A percentile compares a stretch with the other conserved stretches of the same genome.
phyloP scores from a whole-genome alignment of 2,329 filamentous ascomycete genomes.

The Sporothrix globosa region DNA sequence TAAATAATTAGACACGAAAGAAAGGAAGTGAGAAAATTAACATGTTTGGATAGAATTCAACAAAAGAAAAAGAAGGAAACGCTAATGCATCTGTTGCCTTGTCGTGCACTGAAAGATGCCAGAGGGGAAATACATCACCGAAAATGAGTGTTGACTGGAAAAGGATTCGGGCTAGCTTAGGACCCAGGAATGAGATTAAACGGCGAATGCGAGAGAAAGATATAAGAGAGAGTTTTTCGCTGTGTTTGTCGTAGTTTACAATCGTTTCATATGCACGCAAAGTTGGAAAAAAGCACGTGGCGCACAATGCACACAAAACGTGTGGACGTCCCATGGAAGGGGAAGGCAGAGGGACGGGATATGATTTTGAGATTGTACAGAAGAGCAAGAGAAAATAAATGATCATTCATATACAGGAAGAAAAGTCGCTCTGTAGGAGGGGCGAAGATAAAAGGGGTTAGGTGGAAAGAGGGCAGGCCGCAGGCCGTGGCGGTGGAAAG shows the following conservation, averaged over 20 bases:
- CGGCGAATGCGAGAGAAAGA: neutral
- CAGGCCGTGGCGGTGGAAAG: neutral
- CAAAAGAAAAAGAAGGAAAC: conserved; percentile 16
- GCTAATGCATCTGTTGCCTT: neutral
- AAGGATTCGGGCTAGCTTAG: neutral
- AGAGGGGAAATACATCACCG: neutral
- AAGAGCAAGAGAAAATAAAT: conserved; percentile 23
- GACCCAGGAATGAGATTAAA: neutral
- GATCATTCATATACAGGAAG: conserved; percentile 29
- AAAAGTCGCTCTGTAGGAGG: conserved; percentile 27
- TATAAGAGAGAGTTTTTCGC: neutral
- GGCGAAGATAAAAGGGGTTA: conserved; percentile 3
- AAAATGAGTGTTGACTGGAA: neutral
- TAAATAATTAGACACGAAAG: conserved; percentile 21
- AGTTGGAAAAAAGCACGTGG: neutral
- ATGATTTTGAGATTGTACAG: conserved; percentile 29
- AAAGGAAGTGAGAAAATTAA: conserved; percentile 10
- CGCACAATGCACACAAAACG: conserved; percentile 23
- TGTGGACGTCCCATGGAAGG: neutral
- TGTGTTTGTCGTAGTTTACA: conserved; percentile 17
- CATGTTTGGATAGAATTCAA: conserved; percentile 7
- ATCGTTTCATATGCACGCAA: conserved; percentile 24
- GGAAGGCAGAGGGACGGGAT: conserved; percentile 26
- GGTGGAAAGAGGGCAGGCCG: neutral
- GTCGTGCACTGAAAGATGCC: neutral